phyloP scores from a whole-genome alignment of 257 asterid genomes.

The Solanum verrucosum region DNA sequence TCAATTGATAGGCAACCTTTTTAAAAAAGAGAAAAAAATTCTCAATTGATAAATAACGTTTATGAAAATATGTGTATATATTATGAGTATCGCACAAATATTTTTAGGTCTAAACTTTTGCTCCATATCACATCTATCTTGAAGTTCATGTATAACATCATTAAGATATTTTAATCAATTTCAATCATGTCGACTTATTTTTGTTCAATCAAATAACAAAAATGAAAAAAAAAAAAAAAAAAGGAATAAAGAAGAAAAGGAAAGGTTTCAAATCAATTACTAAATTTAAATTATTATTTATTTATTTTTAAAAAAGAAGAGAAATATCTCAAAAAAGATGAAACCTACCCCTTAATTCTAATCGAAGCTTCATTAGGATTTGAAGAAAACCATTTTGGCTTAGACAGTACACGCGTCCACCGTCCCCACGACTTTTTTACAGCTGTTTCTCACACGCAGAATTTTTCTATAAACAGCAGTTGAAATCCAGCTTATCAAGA shows the following conservation, averaged over 20 bases:
- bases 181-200: neutral
- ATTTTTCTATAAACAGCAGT: neutral
- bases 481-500: neutral
- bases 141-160: too few species aligned
- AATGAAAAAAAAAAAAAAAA: neutral
- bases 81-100: too few species aligned
- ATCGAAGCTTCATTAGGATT: neutral
- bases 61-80: too few species aligned
- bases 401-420: conserved; percentile 13
- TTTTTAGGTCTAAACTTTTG: too few species aligned
- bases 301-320: neutral
- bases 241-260: neutral
- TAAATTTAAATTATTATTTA: neutral
- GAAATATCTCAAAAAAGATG: neutral
- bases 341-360: neutral
- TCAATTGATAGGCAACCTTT: too few species aligned
- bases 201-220: neutral
- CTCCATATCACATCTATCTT: too few species aligned
- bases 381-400: neutral
- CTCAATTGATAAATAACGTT: neutral
- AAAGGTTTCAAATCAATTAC: neutral
- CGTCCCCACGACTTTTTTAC: neutral
- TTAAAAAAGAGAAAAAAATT: too few species aligned
- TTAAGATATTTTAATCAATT: neutral
- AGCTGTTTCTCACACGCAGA: conserved; percentile 15